These are phyloP conservation scores for Hemileccinum rubropunctum DNA, from an alignment of 768 basidiomycete genomes.

Conservation along the genomic window DNA sequence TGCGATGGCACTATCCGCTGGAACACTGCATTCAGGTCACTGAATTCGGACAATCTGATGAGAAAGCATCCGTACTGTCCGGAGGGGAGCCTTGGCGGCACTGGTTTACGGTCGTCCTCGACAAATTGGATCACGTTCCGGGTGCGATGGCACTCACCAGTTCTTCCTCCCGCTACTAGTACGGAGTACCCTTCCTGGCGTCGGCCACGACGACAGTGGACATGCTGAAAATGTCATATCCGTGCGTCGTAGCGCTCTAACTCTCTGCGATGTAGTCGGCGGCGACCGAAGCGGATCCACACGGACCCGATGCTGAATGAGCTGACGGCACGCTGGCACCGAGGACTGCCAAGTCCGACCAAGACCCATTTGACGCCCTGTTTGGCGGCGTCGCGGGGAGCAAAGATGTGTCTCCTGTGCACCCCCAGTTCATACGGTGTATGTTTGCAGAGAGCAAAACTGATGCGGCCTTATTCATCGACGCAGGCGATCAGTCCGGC, in stretches of 20 bases:
- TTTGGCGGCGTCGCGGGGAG: constrained; percentile 37
- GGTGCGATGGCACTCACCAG: constrained; percentile 89
- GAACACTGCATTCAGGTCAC: constrained; percentile 50
- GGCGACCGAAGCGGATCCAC: constrained; percentile 61
- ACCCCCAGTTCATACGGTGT: constrained; percentile 81
- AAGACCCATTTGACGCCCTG: constrained; percentile 71
- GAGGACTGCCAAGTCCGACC: constrained; percentile 15
- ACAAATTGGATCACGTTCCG: constrained; percentile 86
- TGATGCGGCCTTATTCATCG: constrained; percentile 87
- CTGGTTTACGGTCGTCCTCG: constrained; percentile 84
- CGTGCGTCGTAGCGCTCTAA: constrained; percentile 70
- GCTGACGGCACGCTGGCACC: too few species aligned
- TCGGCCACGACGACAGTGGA: constrained; percentile 9
- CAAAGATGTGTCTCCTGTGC: constrained; percentile 41
- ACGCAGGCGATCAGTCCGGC: constrained; percentile 44
- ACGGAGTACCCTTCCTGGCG: not conserved
- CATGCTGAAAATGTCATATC: constrained; percentile 16
- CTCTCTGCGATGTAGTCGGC: constrained; percentile 85
- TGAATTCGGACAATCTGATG: constrained; percentile 24
- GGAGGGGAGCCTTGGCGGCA: constrained; percentile 41
- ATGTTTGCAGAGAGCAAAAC: constrained; percentile 69
- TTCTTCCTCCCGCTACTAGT: constrained; percentile 65
- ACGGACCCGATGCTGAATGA: constrained; percentile 69
- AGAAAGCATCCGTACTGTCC: constrained; percentile 6
- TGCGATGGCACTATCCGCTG: constrained; percentile 55